These are phyloP conservation scores for Paragyromitra xinjiangensis DNA, from an alignment of 495 filamentous ascomycete species.

Conservation along the genomic window DNA sequence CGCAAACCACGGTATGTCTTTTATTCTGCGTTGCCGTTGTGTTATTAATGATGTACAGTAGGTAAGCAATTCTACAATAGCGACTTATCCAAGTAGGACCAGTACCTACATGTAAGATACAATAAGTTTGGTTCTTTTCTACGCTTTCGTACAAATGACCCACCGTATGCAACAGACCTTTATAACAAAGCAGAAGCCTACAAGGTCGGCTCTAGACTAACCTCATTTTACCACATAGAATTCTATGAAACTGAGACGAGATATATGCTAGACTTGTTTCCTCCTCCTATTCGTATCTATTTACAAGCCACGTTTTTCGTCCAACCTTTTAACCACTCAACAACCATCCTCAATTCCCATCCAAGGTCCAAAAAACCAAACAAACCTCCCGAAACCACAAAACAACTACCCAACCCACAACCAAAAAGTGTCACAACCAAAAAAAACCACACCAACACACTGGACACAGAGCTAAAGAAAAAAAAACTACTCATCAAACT, in stretches of 20 bases:
- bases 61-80: too few species aligned
- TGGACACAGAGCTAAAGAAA: background rate
- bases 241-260: background rate
- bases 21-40: too few species aligned
- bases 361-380: background rate
- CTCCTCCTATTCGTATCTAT: background rate
- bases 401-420: background rate
- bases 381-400: background rate
- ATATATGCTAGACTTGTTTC: background rate
- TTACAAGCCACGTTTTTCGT: background rate
- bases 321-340: background rate
- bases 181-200: background rate
- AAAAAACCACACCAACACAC: background rate
- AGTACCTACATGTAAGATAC: too few species aligned
- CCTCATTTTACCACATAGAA: background rate
- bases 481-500: slow-evolving; percentile 41
- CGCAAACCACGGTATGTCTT: too few species aligned
- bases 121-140: too few species aligned
- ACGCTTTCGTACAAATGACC: too few species aligned
- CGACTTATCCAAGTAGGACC: too few species aligned
- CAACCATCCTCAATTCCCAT: too few species aligned
- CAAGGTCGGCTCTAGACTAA: background rate
- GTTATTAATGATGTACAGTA: too few species aligned
- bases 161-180: too few species aligned
- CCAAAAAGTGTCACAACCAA: background rate